A percentile compares a stretch with the other conserved stretches of the same genome.
These are phyloP conservation scores for Fermentozyma sake DNA, from an alignment of 1,139 yeast species.

Conservation along the genomic window DNA sequence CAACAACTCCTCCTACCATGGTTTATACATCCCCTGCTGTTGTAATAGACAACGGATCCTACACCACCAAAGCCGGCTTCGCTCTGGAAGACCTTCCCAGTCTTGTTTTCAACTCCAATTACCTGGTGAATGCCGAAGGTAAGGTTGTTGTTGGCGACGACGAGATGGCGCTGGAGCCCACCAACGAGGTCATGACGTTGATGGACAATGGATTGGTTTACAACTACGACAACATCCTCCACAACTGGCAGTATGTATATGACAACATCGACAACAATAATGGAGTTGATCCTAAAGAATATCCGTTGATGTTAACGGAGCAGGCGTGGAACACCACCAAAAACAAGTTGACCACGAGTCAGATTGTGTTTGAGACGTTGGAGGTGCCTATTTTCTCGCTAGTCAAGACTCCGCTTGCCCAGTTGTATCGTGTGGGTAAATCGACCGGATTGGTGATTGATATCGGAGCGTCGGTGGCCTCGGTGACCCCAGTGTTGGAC, in stretches of 20 bases:
- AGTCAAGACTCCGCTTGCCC: slow-evolving; percentile 66
- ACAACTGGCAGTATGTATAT: slow-evolving; percentile 59
- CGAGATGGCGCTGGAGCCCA: slow-evolving; percentile 39
- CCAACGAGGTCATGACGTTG: slow-evolving; percentile 55
- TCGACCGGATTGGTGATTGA: slow-evolving; percentile 67
- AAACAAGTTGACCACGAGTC: slow-evolving; percentile 48
- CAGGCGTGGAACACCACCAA: slow-evolving; percentile 57
- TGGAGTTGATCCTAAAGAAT: slow-evolving; percentile 45
- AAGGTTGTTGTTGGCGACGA: slow-evolving; percentile 45
- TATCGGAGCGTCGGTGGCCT: slow-evolving; percentile 56
- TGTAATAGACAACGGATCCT: slow-evolving; percentile 67
- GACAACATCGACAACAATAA: slow-evolving; percentile 41
- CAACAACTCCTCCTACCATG: slow-evolving; percentile 12
- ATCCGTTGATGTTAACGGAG: slow-evolving; percentile 64
- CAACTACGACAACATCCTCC: slow-evolving; percentile 57
- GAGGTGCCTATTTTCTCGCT: slow-evolving; percentile 65
- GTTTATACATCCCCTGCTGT: slow-evolving; percentile 49
- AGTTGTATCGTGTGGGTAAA: slow-evolving; percentile 64
- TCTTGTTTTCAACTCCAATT: slow-evolving; percentile 53
- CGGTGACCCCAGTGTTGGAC: slow-evolving; percentile 68
- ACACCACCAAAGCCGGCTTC: slow-evolving; percentile 65
- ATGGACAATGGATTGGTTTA: slow-evolving; percentile 63
- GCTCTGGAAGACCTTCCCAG: slow-evolving; percentile 64
- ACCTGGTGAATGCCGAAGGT: slow-evolving; percentile 32
- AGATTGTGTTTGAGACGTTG: slow-evolving; percentile 61